These are phyloP conservation scores for Talaromyces thailandensis DNA, from an alignment of 495 filamentous ascomycete genomes.

Conservation along the genomic window DNA sequence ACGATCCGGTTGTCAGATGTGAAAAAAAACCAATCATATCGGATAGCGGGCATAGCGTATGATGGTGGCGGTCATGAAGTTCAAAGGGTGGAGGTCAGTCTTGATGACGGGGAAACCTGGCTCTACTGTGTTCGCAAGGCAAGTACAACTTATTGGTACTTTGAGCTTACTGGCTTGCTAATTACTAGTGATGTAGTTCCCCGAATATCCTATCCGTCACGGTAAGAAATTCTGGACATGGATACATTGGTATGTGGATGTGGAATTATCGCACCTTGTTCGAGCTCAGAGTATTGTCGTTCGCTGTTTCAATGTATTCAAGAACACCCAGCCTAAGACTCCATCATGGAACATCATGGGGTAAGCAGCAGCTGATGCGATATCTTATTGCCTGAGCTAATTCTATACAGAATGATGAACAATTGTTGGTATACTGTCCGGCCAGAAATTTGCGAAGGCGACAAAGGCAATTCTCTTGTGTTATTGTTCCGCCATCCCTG, in stretches of 20 bases:
- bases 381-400: background rate
- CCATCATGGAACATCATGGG: constrained; percentile 19
- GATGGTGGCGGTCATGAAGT: constrained; percentile 49
- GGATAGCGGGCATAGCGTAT: constrained; percentile 48
- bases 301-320: constrained; percentile 12
- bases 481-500: constrained; percentile 14
- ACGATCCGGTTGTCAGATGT: constrained; percentile 13
- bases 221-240: constrained; percentile 15
- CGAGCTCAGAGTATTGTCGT: constrained; percentile 12
- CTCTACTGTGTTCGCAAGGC: constrained; percentile 12
- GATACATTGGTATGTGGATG: constrained; percentile 14
- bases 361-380: constrained; percentile 3
- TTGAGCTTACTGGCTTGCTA: too few relatives aligned
- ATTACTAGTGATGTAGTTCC: constrained; percentile 7
- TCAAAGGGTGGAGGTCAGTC: constrained; percentile 44
- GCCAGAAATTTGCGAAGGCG: constrained; percentile 12
- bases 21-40: constrained; percentile 14
- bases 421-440: constrained; percentile 23
- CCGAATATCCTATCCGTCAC: constrained; percentile 11
- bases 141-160: background rate
- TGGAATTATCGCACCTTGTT: constrained; percentile 3
- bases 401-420: constrained; percentile 28
- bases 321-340: constrained; percentile 16
- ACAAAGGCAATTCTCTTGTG: constrained; percentile 6
- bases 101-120: constrained; percentile 47